Conservation (phyloP, 1,284 basidiomycete genomes). For the Rhodotorula sp. region DNA sequence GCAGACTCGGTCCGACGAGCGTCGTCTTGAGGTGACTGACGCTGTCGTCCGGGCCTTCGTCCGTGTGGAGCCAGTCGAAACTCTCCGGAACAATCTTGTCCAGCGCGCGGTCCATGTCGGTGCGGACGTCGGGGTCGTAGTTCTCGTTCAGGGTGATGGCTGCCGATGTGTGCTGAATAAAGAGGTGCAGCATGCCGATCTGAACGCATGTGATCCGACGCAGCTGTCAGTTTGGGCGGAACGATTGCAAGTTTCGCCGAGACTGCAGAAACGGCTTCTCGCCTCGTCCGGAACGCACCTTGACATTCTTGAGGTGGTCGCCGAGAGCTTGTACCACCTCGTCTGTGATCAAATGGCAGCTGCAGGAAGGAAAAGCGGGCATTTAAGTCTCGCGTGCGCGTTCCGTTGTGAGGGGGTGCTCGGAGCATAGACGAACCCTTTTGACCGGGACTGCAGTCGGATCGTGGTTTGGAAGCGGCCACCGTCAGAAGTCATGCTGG, state of each 20-base stretch:
- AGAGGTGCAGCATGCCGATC: slow-evolving; percentile 47
- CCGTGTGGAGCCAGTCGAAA: slow-evolving; percentile 47
- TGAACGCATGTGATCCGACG: not conserved
- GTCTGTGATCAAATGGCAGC: slow-evolving; percentile 50
- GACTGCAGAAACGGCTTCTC: too few species aligned
- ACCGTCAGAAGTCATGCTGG: slow-evolving; percentile 9
- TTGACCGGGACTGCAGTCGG: slow-evolving; percentile 19
- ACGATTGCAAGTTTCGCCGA: too few species aligned
- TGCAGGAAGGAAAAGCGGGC: slow-evolving; percentile 25
- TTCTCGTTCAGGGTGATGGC: slow-evolving; percentile 41
- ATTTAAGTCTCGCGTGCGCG: not conserved
- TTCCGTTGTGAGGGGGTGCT: not conserved
- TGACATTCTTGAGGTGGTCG: slow-evolving; percentile 44
- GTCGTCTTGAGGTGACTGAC: slow-evolving; percentile 49
- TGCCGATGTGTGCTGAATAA: slow-evolving; percentile 40
- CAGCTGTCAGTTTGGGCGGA: too few species aligned
- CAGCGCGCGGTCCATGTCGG: slow-evolving; percentile 50
- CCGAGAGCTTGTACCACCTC: slow-evolving; percentile 48
- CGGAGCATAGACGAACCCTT: slow-evolving; percentile 8
- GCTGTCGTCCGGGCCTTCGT: slow-evolving; percentile 47
- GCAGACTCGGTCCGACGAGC: slow-evolving; percentile 48
- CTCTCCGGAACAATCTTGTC: slow-evolving; percentile 46
- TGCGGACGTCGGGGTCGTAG: slow-evolving; percentile 48
- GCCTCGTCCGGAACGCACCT: slow-evolving; percentile 10
- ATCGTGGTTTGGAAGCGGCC: slow-evolving; percentile 28